These are phyloP conservation scores for Gracilaria vermiculophylla DNA, from an alignment of 23 red algal genomes.

Conservation along the genomic window DNA sequence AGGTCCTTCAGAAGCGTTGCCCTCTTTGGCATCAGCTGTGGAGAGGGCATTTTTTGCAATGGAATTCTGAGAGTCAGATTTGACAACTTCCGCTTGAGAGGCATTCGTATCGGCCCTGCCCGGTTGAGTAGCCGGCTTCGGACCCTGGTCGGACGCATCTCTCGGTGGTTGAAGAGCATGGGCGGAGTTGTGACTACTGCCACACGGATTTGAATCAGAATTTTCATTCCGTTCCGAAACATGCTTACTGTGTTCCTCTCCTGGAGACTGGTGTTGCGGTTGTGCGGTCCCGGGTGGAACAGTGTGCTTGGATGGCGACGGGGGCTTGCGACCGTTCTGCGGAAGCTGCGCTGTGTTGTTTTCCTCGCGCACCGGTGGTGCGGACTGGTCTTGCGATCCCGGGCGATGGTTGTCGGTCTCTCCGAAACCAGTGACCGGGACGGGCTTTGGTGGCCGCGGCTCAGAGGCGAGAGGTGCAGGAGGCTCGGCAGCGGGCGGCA, in stretches of 20 bases:
- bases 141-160: background rate
- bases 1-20: background rate
- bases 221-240: conserved; percentile 11
- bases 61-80: conserved; percentile 5
- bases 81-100: background rate
- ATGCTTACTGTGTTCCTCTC: background rate
- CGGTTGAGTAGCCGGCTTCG: background rate
- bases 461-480: background rate
- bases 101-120: background rate
- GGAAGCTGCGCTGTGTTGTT: background rate
- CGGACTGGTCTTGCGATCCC: background rate
- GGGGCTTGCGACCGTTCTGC: background rate
- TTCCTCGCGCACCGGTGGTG: background rate
- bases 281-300: conserved; percentile 1
- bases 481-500: background rate
- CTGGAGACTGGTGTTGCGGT: background rate
- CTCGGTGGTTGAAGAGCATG: background rate
- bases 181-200: background rate
- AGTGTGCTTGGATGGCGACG: background rate
- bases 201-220: background rate
- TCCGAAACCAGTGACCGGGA: background rate
- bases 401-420: background rate
- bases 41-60: background rate
- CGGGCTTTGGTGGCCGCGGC: background rate
- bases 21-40: background rate